Base-by-base conservation (phyloP, 2,329 filamentous ascomycete species). In the Aotearoamyces nothofagi region DNA sequence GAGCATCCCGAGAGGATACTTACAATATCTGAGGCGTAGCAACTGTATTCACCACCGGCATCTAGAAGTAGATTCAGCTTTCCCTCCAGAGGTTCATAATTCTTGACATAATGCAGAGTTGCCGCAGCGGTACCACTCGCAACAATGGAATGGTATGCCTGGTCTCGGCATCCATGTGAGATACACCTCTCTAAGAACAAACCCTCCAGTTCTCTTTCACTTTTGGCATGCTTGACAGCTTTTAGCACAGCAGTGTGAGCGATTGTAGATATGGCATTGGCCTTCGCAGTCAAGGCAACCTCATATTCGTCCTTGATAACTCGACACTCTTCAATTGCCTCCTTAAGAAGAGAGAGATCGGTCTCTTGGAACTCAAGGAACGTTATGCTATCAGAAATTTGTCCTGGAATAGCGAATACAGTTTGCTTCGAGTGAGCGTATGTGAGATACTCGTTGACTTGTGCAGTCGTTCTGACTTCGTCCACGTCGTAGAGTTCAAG, bases 71-170 rank as follows among this genome's bases (percentile, higher is more conserved):
- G 55, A 43, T 92, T 77, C 31, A 81, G 69, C 55, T 87, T 84
- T 24, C 70, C 71, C 1, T 57, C 55, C 19, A 87, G 56, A 0
- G 73, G 63, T 45, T 76, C 64, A 38, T 84, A 63, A 50, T 92
- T 92, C 46, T 77, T 69, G 14, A 83, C 70, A 44, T 94, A 94
- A 56, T 94, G 87, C 17, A 94, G 64, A 2, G 82, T 90, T 4
- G 84, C 81, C 1, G 79, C 86, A 10, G 80, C 76, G 4, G 72
- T 66, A 8, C 87, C 87, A 17, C 70, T 69, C 1, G 83, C 87
- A 11, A 90, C 73, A 44, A 96, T 94, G 35, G 78, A 76, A 40
- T 79, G 70, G 54, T 96, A 96, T 1, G 87, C 77, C 60, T 92
- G 83, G 43, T 90, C 73, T 47, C 74, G 77, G 29, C 78, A 78